Percentiles rank a stretch among this genome's conserved stretches.
Conservation (phyloP, 164 flowering plant genomes). For the Chimonanthus praecox region DNA sequence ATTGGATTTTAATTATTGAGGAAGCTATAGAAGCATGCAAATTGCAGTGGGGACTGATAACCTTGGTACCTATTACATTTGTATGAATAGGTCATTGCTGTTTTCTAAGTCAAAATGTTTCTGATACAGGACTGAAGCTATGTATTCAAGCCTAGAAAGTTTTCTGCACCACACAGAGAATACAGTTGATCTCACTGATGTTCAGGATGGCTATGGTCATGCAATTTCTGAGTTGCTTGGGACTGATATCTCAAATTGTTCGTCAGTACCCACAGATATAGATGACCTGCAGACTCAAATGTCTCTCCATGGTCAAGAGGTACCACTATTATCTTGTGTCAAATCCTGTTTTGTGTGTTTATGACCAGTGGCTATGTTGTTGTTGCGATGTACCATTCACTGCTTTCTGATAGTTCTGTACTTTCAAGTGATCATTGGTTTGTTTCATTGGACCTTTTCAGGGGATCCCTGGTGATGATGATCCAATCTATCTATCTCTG, state of each 20-base stretch:
- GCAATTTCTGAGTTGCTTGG: conserved; percentile 77
- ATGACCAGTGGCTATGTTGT: neutral
- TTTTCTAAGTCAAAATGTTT: conserved; percentile 8
- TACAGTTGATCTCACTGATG: conserved; percentile 46
- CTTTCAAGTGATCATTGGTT: neutral
- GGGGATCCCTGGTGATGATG: conserved; percentile 78
- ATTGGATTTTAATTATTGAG: neutral
- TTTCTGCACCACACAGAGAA: conserved; percentile 43
- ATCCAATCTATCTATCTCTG: conserved; percentile 77
- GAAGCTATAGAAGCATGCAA: neutral
- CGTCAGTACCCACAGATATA: conserved; percentile 49
- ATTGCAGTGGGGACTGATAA: neutral
- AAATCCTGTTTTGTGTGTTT: neutral
- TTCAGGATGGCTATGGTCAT: conserved; percentile 75
- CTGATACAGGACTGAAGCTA: conserved; percentile 43
- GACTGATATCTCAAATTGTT: conserved; percentile 50
- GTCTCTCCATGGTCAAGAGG: conserved; percentile 70
- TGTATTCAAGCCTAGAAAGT: conserved; percentile 39
- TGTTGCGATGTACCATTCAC: neutral
- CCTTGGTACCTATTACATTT: neutral
- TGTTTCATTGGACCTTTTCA: conserved; percentile 31
- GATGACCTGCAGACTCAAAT: conserved; percentile 58
- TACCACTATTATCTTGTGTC: conserved; percentile 18
- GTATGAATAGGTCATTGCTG: conserved; percentile 4
- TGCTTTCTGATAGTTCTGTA: neutral